Conservation (phyloP, 768 basidiomycete genomes). For the Stropharia rugosoannulata region DNA sequence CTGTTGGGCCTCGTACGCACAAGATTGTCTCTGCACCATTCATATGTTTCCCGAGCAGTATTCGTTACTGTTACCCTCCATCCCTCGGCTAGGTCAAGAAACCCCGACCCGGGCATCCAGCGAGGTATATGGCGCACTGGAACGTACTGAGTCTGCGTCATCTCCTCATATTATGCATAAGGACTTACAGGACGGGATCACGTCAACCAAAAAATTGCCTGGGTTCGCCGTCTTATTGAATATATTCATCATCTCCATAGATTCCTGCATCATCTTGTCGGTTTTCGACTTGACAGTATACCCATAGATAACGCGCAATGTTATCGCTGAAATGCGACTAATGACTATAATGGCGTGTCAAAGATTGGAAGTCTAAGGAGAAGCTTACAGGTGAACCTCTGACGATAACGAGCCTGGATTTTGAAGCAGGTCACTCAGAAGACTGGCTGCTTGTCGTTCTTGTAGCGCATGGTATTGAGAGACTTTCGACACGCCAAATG, state of each 20-base stretch:
- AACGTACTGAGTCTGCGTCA: neutral
- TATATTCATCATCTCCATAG: constrained; percentile 45
- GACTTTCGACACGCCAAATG: constrained; percentile 15
- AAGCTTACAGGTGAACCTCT: constrained; percentile 27
- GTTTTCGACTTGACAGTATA: constrained; percentile 47
- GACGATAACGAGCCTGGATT: constrained; percentile 20
- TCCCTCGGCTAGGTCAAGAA: constrained; percentile 41
- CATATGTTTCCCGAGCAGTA: constrained; percentile 35
- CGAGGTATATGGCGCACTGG: constrained; percentile 47
- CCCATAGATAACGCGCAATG: constrained; percentile 56
- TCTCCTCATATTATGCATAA: neutral
- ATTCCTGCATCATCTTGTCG: constrained; percentile 48
- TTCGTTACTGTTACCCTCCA: constrained; percentile 33
- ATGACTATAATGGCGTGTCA: neutral
- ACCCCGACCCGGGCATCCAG: constrained; percentile 59
- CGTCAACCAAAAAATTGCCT: constrained; percentile 38
- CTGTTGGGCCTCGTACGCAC: constrained; percentile 25
- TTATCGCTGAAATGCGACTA: constrained; percentile 51
- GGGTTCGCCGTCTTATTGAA: constrained; percentile 46
- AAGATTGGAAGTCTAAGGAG: neutral
- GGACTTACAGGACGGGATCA: constrained; percentile 29
- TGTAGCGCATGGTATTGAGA: constrained; percentile 17
- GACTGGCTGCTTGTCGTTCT: constrained; percentile 17
- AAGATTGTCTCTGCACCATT: constrained; percentile 42
- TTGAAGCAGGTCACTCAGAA: constrained; percentile 20